Percentiles rank a stretch among this genome's conserved stretches.
Evolutionary conservation across 2,329 filamentous ascomycete species (phyloP).

Genomic region (Trichoderma polysporum): DNA sequence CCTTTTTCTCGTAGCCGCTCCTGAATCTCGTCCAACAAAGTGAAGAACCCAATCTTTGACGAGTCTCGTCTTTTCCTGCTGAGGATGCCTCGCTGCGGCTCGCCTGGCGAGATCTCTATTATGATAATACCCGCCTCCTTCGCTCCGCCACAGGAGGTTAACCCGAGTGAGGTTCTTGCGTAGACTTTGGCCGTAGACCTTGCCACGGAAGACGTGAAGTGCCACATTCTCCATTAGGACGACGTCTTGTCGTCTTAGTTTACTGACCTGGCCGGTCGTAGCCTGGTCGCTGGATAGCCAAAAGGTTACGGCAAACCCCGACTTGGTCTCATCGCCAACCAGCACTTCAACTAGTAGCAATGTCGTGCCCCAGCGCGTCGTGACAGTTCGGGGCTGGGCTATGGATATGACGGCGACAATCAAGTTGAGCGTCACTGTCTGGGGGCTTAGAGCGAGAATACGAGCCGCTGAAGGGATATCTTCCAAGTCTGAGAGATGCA

Average conservation of each 20-base stretch:
- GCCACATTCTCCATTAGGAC: conserved; percentile 78
- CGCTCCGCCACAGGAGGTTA: conserved; percentile 60
- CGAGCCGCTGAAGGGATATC: conserved; percentile 68
- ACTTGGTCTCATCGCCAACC: conserved; percentile 80
- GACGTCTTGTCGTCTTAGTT: conserved; percentile 69
- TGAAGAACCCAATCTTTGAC: conserved; percentile 74
- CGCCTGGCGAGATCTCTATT: conserved; percentile 45
- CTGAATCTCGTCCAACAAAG: conserved; percentile 57
- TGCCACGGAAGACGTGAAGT: conserved; percentile 69
- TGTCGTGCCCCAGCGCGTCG: conserved; percentile 61
- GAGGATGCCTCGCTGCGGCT: conserved; percentile 40
- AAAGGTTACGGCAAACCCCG: conserved; percentile 79
- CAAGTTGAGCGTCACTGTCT: conserved; percentile 79
- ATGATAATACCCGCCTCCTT: conserved; percentile 56
- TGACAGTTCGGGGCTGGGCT: conserved; percentile 64
- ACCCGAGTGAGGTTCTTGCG: conserved; percentile 68
- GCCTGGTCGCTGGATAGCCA: conserved; percentile 60
- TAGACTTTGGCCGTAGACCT: conserved; percentile 83
- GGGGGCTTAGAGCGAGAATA: conserved; percentile 67
- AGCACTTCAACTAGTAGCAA: conserved; percentile 73
- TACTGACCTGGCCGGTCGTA: conserved; percentile 35
- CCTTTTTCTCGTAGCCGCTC: conserved; percentile 21
- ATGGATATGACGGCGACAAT: conserved; percentile 78
- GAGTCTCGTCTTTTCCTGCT: conserved; percentile 61
- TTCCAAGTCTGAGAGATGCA: conserved; percentile 55